Evolutionary conservation across 495 filamentous ascomycete genomes (phyloP).

Genomic region (Lasiosphaeriaceae sp.): DNA sequence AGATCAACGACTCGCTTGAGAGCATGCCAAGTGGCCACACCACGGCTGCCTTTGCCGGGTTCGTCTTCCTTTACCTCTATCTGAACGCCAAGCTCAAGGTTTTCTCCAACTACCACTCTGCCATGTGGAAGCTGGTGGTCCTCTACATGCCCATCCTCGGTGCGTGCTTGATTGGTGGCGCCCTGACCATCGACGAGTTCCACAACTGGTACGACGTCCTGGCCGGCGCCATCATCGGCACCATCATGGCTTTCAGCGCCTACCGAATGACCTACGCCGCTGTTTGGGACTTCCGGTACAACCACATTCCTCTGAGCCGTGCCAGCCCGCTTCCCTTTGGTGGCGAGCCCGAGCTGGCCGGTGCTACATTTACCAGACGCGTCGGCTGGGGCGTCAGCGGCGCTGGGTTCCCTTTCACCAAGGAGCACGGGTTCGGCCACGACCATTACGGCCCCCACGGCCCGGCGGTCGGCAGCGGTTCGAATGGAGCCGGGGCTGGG

Average conservation of each 20-base stretch:
- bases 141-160: conserved; percentile 57
- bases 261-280: conserved; percentile 58
- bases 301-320: conserved; percentile 49
- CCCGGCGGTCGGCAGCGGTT: neutral
- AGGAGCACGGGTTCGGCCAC: conserved; percentile 9
- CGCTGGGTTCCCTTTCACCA: conserved; percentile 5
- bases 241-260: conserved; percentile 49
- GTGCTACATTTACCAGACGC: conserved; percentile 41
- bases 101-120: conserved; percentile 55
- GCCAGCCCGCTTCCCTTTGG: conserved; percentile 27
- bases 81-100: conserved; percentile 64
- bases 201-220: conserved; percentile 61
- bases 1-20: conserved; percentile 50
- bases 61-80: conserved; percentile 56
- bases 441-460: neutral
- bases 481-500: neutral
- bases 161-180: conserved; percentile 54
- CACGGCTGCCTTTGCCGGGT: conserved; percentile 54
- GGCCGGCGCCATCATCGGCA: conserved; percentile 55
- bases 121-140: conserved; percentile 59
- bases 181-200: conserved; percentile 57
- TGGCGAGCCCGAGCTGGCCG: conserved; percentile 31
- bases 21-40: conserved; percentile 61
- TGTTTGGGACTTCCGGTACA: conserved; percentile 57
- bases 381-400: conserved; percentile 42